Evolutionary conservation across 352 stramenopile species (phyloP).

Genomic region (Pythium phragmiticola): DNA sequence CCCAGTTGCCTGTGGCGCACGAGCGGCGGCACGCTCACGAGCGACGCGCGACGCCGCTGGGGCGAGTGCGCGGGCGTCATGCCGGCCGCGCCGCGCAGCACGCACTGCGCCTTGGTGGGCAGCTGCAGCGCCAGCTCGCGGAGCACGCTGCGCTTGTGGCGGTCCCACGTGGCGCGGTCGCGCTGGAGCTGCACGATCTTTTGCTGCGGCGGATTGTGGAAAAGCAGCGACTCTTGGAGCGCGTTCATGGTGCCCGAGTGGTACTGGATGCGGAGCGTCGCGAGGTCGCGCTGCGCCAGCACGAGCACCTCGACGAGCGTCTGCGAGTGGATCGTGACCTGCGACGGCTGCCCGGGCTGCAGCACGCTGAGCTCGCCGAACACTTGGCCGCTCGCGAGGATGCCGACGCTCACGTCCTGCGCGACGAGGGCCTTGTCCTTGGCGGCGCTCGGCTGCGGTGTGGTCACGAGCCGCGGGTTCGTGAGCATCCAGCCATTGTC

Average conservation of each 20-base stretch:
- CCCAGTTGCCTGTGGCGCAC: conserved; percentile 3
- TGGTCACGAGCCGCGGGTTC: conserved; percentile 65
- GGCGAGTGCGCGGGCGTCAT: neutral
- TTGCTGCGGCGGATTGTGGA: conserved; percentile 76
- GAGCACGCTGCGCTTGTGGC: conserved; percentile 52
- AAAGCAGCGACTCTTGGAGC: conserved; percentile 70
- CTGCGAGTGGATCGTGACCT: conserved; percentile 57
- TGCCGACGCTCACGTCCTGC: conserved; percentile 56
- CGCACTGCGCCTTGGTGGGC: conserved; percentile 21
- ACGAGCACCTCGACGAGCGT: conserved; percentile 68
- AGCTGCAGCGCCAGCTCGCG: conserved; percentile 35
- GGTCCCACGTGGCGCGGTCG: conserved; percentile 49
- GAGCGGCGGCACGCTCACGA: conserved; percentile 11
- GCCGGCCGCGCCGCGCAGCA: conserved; percentile 10
- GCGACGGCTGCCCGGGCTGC: conserved; percentile 59
- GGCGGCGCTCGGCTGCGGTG: conserved; percentile 22
- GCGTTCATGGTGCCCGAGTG: conserved; percentile 75
- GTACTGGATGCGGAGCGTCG: conserved; percentile 62
- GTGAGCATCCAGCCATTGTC: conserved; percentile 84
- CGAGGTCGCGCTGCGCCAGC: conserved; percentile 50
- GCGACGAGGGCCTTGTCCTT: conserved; percentile 24
- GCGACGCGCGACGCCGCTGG: conserved; percentile 11
- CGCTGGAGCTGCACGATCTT: conserved; percentile 65
- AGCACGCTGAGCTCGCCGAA: conserved; percentile 75
- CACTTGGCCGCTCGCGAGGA: conserved; percentile 64